These are phyloP conservation scores for Pisolithus tinctorius DNA, from an alignment of 768 basidiomycete genomes.

Conservation along the genomic window DNA sequence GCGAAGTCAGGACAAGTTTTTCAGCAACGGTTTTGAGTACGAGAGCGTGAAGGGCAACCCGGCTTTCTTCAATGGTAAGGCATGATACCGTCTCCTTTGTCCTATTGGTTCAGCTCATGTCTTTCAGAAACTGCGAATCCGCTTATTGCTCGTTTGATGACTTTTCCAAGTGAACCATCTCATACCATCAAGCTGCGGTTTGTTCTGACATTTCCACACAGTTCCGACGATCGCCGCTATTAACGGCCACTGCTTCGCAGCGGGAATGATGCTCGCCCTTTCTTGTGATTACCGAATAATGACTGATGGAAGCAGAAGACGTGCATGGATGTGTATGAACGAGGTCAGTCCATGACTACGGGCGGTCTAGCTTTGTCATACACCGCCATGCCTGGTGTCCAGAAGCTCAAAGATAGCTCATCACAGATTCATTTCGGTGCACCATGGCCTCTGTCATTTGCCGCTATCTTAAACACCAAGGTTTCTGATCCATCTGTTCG, in stretches of 20 bases:
- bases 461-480: conserved; percentile 57
- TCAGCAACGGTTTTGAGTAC: conserved; percentile 78
- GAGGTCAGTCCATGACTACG: conserved; percentile 43
- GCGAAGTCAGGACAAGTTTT: conserved; percentile 77
- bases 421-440: conserved; percentile 75
- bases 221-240: conserved; percentile 77
- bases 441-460: conserved; percentile 67
- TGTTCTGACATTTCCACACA: conserved; percentile 20
- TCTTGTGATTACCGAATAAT: conserved; percentile 87
- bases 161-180: conserved; percentile 60
- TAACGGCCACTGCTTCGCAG: conserved; percentile 85
- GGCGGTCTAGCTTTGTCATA: background rate
- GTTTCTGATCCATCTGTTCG: conserved; percentile 50
- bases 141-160: conserved; percentile 57
- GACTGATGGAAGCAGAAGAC: conserved; percentile 70
- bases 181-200: background rate
- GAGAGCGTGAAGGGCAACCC: conserved; percentile 43
- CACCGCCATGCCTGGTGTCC: background rate
- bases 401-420: background rate
- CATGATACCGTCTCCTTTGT: conserved; percentile 7
- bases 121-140: conserved; percentile 67
- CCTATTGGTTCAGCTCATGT: conserved; percentile 1
- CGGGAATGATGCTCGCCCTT: conserved; percentile 70
- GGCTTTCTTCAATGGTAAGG: conserved; percentile 58
- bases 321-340: conserved; percentile 90